Evolutionary conservation across 192 early-diverging fungal genomes (phyloP), one percentile per base, ranked within the genome.

Genomic region (Coemansia sp.): DNA sequence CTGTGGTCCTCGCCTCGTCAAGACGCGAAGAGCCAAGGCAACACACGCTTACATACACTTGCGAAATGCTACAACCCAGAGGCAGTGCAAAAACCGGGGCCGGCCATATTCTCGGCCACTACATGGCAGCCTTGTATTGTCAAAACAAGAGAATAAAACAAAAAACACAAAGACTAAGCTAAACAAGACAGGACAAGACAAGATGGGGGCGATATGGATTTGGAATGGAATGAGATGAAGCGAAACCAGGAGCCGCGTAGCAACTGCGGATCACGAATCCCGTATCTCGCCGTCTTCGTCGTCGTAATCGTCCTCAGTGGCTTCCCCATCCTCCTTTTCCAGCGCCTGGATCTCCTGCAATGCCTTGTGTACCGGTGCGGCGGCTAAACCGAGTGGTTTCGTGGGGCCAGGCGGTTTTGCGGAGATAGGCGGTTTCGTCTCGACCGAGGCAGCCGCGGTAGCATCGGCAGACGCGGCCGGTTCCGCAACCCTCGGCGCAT

Each of bases 221-320:
- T n/a, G n/a, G n/a, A n/a, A n/a, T n/a, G n/a, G n/a, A n/a, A n/a
- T n/a, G n/a, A n/a, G n/a, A n/a, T n/a, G n/a, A n/a, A n/a, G n/a
- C n/a, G n/a, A n/a, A n/a, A n/a, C n/a, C n/a, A n/a, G n/a, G n/a
- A n/a, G n/a, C n/a, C n/a, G n/a, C n/a, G 12, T 45, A 2, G 12
- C 10, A 7, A 2, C 17, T n/a, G n/a, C n/a, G n/a, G 10, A n/a
- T 67, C 54, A 73, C 25, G 40, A 22, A 51, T 72, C 72, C 61
- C 56, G 69, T 56, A 81, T 81, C 36, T 81, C 78, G 60, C 78
- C 78, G 48, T 81, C 78, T 61, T 81, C 78, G 30, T 75, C 78
- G 18, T 76, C 78, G 4, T 75, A 48, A 48, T 81, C 73, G 56
- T 81, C 73, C 33, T 81, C 78, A 7, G 78, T 81, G 3, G 78